phyloP scores from a whole-genome alignment of 108 stramenopile species.

The Pseudonitzschia pungens region DNA sequence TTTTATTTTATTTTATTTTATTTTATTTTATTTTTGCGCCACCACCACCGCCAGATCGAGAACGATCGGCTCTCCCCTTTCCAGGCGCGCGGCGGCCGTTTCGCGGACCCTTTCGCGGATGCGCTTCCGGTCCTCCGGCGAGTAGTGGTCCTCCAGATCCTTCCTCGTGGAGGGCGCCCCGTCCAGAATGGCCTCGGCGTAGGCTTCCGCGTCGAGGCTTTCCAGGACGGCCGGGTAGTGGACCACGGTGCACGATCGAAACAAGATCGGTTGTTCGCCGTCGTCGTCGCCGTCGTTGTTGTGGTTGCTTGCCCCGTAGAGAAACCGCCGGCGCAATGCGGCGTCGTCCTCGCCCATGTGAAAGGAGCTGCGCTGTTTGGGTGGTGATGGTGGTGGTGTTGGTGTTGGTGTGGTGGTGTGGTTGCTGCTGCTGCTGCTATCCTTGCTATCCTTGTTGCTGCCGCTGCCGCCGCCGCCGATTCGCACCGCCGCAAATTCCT shows the following conservation, averaged over 20 bases:
- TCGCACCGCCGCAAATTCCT: background rate
- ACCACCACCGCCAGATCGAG: background rate
- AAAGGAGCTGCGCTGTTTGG: conserved; percentile 9
- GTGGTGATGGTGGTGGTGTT: too few relatives aligned
- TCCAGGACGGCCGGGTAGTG: conserved; percentile 4
- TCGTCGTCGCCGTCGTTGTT: too few relatives aligned
- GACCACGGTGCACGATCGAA: background rate
- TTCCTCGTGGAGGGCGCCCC: conserved; percentile 3
- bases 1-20: background rate
- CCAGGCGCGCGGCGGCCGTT: background rate
- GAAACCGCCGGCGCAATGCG: background rate
- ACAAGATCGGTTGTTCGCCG: background rate
- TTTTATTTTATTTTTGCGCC: background rate
- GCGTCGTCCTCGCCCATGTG: conserved; percentile 8
- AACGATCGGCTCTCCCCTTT: background rate
- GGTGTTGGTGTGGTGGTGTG: too few relatives aligned
- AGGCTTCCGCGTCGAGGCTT: background rate
- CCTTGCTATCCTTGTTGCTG: background rate
- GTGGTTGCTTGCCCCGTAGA: background rate
- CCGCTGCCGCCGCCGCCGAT: background rate
- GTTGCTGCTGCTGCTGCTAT: too few relatives aligned
- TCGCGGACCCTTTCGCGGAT: conserved; percentile 1
- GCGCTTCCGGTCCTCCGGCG: background rate
- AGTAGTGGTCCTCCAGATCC: background rate
- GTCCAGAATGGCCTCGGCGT: conserved; percentile 3